Evolutionary conservation across 257 asterid genomes (phyloP).

Genomic region (Linderniella brevidens): DNA sequence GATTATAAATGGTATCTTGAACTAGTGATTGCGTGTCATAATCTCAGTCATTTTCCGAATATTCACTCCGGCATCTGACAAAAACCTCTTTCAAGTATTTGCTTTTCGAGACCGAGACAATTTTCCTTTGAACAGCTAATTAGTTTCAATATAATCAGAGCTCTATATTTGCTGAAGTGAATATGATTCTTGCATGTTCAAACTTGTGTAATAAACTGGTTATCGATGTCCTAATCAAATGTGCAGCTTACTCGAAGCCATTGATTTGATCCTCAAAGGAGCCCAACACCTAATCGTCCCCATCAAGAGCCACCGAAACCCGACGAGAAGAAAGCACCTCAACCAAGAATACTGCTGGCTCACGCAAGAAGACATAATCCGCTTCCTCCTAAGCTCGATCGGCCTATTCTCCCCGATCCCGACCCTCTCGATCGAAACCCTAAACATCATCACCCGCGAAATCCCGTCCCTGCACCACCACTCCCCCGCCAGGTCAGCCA

Average conservation of each 20-base stretch:
- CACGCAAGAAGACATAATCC: slow-evolving; percentile 54
- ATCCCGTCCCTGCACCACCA: slow-evolving; percentile 24
- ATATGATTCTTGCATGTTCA: no score
- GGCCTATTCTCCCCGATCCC: slow-evolving; percentile 56
- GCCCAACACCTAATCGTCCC: not conserved
- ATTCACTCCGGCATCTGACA: no score
- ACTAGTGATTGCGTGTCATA: no score
- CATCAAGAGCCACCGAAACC: not conserved
- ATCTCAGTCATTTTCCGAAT: no score
- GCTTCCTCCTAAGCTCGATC: slow-evolving; percentile 49
- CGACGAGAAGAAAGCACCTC: no score
- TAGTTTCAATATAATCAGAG: no score
- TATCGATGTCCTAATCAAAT: not conserved
- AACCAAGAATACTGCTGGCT: slow-evolving; percentile 54
- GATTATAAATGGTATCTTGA: no score
- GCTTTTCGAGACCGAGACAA: no score
- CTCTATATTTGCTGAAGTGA: no score
- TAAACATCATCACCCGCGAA: slow-evolving; percentile 28
- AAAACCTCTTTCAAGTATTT: no score
- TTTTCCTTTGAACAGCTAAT: no score
- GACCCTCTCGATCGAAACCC: slow-evolving; percentile 35
- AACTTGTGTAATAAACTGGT: not conserved
- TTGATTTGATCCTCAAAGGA: slow-evolving; percentile 1
- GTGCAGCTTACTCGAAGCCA: slow-evolving; percentile 4
- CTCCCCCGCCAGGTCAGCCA: not conserved